Evolutionary conservation across 23 red algal species (phyloP).

Genomic region (Cyanidium caldarium): DNA sequence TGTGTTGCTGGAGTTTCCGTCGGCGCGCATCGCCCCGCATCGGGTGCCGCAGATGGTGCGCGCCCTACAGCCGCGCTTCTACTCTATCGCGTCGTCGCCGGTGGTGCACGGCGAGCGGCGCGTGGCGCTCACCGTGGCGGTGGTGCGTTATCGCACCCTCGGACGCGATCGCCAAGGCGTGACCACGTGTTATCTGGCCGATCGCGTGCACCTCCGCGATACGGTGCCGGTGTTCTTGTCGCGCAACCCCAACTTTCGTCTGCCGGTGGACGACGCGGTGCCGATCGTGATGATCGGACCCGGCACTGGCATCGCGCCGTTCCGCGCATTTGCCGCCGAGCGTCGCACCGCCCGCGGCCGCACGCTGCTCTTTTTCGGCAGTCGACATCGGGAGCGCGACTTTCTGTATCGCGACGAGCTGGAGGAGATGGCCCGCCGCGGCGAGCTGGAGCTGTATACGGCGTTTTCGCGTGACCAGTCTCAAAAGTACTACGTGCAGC

Average conservation of each 20-base stretch:
- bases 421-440: slow-evolving; percentile 1
- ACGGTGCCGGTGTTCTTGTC: slow-evolving; percentile 11
- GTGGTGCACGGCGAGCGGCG: slow-evolving; percentile 8
- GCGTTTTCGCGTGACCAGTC: slow-evolving; percentile 87
- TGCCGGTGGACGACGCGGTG: slow-evolving; percentile 16
- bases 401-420: slow-evolving; percentile 57
- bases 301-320: slow-evolving; percentile 63
- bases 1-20: slow-evolving; percentile 35
- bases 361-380: slow-evolving; percentile 75
- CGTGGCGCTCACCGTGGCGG: slow-evolving; percentile 67
- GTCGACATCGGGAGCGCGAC: slow-evolving; percentile 56
- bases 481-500: slow-evolving; percentile 15
- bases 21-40: slow-evolving; percentile 20
- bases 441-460: slow-evolving; percentile 28
- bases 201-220: slow-evolving; percentile 6
- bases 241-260: slow-evolving; percentile 35
- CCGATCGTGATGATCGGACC: slow-evolving; percentile 94
- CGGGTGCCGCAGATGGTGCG: slow-evolving; percentile 43
- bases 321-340: slow-evolving; percentile 30
- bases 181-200: slow-evolving; percentile 12
- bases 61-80: slow-evolving; percentile 65
- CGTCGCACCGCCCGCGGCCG: slow-evolving; percentile 16
- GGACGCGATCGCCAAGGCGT: slow-evolving; percentile 12
- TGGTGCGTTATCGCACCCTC: slow-evolving; percentile 23
- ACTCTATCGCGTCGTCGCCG: slow-evolving; percentile 81